A percentile compares a stretch with the other conserved stretches of the same genome.
Conservation (phyloP, 768 basidiomycete genomes). For the Agaricus blazei region DNA sequence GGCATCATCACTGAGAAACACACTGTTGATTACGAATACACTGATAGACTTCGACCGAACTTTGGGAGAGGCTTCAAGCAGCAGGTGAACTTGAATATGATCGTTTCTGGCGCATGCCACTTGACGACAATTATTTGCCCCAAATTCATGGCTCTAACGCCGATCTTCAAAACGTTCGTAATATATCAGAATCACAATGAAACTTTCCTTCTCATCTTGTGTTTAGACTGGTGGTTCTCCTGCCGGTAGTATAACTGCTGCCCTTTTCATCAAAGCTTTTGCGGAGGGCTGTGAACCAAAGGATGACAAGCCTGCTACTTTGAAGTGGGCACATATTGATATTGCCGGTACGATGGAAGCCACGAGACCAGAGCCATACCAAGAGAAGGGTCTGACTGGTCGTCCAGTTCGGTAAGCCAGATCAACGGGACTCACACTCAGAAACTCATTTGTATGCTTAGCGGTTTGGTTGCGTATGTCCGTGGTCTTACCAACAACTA, state of each 20-base stretch:
- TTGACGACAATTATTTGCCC: slow-evolving; percentile 74
- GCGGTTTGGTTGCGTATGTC: slow-evolving; percentile 36
- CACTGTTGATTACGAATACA: neutral
- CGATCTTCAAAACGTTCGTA: slow-evolving; percentile 69
- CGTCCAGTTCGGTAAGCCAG: slow-evolving; percentile 64
- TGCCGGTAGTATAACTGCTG: slow-evolving; percentile 76
- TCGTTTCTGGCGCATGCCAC: slow-evolving; percentile 87
- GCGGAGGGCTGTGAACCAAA: slow-evolving; percentile 68
- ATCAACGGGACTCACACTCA: neutral
- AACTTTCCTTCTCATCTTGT: neutral
- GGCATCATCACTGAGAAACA: neutral
- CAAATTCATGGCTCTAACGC: slow-evolving; percentile 78
- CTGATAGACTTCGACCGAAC: slow-evolving; percentile 59
- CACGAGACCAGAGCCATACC: slow-evolving; percentile 52
- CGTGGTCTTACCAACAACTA: slow-evolving; percentile 25
- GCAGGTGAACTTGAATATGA: slow-evolving; percentile 77
- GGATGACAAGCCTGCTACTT: slow-evolving; percentile 44
- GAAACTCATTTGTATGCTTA: slow-evolving; percentile 8
- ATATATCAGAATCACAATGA: neutral
- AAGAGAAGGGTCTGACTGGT: slow-evolving; percentile 75
- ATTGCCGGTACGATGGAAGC: slow-evolving; percentile 78
- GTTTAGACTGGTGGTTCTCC: slow-evolving; percentile 63
- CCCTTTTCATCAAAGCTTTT: slow-evolving; percentile 82
- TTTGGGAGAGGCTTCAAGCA: slow-evolving; percentile 64
- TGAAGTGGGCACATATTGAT: slow-evolving; percentile 87